Percentiles rank a stretch among this genome's conserved stretches.
Evolutionary conservation across 202 grass and related monocot species (phyloP).

Genomic region (Schoenoplectus triqueter): DNA sequence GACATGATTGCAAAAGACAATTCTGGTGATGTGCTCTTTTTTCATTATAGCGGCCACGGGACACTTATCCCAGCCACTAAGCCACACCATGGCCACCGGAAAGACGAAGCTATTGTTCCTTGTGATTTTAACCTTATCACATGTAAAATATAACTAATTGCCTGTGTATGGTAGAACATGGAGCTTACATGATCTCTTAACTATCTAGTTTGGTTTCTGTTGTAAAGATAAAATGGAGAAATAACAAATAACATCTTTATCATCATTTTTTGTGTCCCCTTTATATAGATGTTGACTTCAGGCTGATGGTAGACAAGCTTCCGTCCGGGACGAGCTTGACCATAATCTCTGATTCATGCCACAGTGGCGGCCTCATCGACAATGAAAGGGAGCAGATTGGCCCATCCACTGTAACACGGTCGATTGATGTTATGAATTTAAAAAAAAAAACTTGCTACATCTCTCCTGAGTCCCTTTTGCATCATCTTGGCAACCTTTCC

Average conservation of each 20-base stretch:
- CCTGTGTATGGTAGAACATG: background rate
- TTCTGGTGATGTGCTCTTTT: slow-evolving; percentile 72
- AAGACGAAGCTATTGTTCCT: slow-evolving; percentile 80
- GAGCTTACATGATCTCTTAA: background rate
- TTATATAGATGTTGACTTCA: slow-evolving; percentile 61
- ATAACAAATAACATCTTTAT: background rate
- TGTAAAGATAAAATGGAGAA: background rate
- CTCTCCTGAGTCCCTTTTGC: too few relatives aligned
- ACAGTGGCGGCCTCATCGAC: slow-evolving; percentile 77
- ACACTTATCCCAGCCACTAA: slow-evolving; percentile 56
- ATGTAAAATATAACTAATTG: slow-evolving; percentile 21
- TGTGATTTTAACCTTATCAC: slow-evolving; percentile 88
- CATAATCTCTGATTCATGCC: slow-evolving; percentile 70
- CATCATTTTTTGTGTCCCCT: background rate
- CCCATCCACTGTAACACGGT: slow-evolving; percentile 28
- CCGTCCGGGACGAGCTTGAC: slow-evolving; percentile 62
- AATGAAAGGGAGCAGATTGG: slow-evolving; percentile 77
- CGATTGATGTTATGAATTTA: background rate
- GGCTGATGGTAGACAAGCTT: slow-evolving; percentile 62
- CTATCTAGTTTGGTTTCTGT: background rate
- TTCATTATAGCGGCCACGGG: slow-evolving; percentile 82
- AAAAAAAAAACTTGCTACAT: slow-evolving; percentile 37
- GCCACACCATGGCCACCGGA: slow-evolving; percentile 34
- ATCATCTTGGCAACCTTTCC: slow-evolving; percentile 55
- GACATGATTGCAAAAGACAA: slow-evolving; percentile 61